Evolutionary conservation across 257 asterid genomes (phyloP).

Genomic region (Primulina tabacum): DNA sequence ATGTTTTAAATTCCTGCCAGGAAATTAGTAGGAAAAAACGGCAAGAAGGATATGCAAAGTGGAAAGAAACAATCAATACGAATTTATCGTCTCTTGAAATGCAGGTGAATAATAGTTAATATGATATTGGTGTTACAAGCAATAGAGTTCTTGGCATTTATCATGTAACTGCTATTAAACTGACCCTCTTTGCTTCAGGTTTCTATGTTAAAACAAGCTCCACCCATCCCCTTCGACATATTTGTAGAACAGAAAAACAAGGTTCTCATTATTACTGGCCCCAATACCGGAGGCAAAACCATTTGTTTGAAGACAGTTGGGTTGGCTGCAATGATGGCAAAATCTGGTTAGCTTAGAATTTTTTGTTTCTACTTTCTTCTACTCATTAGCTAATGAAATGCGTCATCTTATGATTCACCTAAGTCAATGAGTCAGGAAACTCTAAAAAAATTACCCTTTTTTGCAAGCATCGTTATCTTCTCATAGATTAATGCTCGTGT

Average conservation of each 20-base stretch:
- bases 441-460: constrained; percentile 2
- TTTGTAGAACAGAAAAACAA: constrained; percentile 53
- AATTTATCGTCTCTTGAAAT: constrained; percentile 56
- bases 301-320: constrained; percentile 93
- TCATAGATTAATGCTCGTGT: background rate
- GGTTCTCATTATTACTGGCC: constrained; percentile 88
- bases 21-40: constrained; percentile 87
- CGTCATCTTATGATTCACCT: constrained; percentile 6
- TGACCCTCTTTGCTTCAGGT: constrained; percentile 50
- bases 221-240: constrained; percentile 83
- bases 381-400: constrained; percentile 13
- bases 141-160: constrained; percentile 1
- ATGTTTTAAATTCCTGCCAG: constrained; percentile 35
- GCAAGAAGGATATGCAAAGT: constrained; percentile 41
- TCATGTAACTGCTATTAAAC: constrained; percentile 5
- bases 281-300: constrained; percentile 99
- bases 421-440: background rate
- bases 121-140: constrained; percentile 16
- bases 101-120: constrained; percentile 46
- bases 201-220: constrained; percentile 57
- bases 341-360: constrained; percentile 62
- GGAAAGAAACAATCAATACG: constrained; percentile 46
- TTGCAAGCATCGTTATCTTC: constrained; percentile 1
- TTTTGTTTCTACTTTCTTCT: background rate
- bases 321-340: constrained; percentile 99